Percentiles rank a stretch among this genome's conserved stretches.
Evolutionary conservation across 2,329 filamentous ascomycete genomes (phyloP).

Genomic region (Pseudocercospora vitis): DNA sequence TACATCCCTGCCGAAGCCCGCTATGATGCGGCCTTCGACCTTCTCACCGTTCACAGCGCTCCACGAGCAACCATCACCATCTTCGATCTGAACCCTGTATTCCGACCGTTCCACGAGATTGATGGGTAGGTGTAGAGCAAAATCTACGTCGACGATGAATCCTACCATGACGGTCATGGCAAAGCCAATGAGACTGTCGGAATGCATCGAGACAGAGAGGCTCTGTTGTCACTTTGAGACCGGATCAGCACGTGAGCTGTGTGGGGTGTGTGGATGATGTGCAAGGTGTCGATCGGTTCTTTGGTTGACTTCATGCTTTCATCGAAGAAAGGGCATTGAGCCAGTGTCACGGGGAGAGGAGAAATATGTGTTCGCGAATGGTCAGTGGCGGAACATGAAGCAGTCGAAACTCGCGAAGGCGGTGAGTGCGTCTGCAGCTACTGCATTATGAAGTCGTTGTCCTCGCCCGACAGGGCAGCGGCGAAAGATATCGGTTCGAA

Average conservation of each 20-base stretch:
- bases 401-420: too few species aligned
- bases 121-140: slow-evolving; percentile 37
- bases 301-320: slow-evolving; percentile 13
- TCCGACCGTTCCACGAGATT: slow-evolving; percentile 42
- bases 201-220: slow-evolving; percentile 54
- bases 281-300: slow-evolving; percentile 9
- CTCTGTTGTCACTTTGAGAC: slow-evolving; percentile 58
- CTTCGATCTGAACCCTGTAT: slow-evolving; percentile 44
- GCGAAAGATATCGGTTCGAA: too few species aligned
- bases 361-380: not conserved
- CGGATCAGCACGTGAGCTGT: slow-evolving; percentile 63
- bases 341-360: not conserved
- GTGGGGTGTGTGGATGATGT: slow-evolving; percentile 42
- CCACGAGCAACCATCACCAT: slow-evolving; percentile 48
- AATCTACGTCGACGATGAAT: slow-evolving; percentile 46
- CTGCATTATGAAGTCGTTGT: too few species aligned
- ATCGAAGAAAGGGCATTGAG: not conserved
- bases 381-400: too few species aligned
- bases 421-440: too few species aligned
- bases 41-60: slow-evolving; percentile 61
- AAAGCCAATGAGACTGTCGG: slow-evolving; percentile 58
- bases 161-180: slow-evolving; percentile 45
- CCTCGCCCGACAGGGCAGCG: too few species aligned
- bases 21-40: slow-evolving; percentile 53
- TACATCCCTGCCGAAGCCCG: slow-evolving; percentile 38